Conservation (phyloP, 768 basidiomycete genomes). For the Kwoniella bestiolae region DNA sequence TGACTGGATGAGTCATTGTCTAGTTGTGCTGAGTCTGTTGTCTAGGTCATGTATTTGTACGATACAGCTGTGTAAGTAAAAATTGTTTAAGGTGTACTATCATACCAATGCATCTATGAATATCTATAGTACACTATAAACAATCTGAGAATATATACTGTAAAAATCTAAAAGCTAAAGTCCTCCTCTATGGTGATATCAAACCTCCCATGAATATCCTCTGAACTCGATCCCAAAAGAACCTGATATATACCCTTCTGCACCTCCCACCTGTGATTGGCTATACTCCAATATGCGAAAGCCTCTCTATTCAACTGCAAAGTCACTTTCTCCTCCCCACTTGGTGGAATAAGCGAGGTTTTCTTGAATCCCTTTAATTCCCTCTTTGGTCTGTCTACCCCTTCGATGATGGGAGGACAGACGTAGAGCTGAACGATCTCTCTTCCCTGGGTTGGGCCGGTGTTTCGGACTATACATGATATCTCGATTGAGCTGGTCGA, state of each 20-base stretch:
- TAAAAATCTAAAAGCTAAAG: neutral
- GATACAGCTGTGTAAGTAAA: no score
- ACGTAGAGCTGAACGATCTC: constrained; percentile 2
- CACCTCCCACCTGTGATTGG: neutral
- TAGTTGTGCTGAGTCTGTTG: no score
- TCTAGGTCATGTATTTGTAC: no score
- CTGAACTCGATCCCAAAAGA: neutral
- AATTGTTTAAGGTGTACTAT: no score
- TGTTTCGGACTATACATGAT: neutral
- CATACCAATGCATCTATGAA: neutral
- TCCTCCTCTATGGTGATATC: neutral
- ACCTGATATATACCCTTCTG: neutral
- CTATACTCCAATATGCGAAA: neutral
- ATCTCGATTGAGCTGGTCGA: neutral
- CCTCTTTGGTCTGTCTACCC: neutral
- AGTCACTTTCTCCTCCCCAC: neutral
- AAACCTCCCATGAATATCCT: neutral
- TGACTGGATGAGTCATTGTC: no score
- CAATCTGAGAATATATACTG: neutral
- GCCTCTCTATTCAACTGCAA: neutral
- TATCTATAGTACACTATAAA: neutral
- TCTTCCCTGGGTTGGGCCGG: neutral
- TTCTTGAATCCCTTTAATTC: neutral
- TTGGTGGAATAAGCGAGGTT: neutral
- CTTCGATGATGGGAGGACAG: neutral